These are phyloP conservation scores for Brassica hybrid DNA, from an alignment of 441 rosid genomes.

Conservation along the genomic window DNA sequence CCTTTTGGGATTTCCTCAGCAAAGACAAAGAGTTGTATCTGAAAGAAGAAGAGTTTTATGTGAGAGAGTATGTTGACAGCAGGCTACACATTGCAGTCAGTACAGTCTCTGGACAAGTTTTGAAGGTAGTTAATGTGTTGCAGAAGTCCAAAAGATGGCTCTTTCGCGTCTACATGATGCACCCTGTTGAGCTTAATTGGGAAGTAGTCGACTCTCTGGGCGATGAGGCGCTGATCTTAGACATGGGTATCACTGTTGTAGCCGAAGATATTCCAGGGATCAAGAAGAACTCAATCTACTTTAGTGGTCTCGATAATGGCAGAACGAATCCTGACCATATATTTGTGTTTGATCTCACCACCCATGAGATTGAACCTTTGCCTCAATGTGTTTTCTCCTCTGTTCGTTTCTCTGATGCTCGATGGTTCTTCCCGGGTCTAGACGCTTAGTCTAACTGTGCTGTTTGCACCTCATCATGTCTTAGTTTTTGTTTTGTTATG, in stretches of 20 bases:
- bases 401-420: background rate
- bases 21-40: conserved; percentile 12
- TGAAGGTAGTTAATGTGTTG: background rate
- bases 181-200: background rate
- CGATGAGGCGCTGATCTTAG: background rate
- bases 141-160: background rate
- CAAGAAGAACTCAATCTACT: background rate
- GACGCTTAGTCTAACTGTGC: background rate
- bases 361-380: background rate
- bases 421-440: conserved; percentile 10
- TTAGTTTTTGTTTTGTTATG: background rate
- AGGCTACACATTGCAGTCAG: background rate
- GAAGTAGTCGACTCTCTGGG: background rate
- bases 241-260: conserved; percentile 11
- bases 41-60: background rate
- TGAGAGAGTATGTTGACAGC: background rate
- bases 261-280: background rate
- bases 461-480: background rate
- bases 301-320: background rate
- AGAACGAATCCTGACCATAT: background rate
- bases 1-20: no score
- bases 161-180: background rate
- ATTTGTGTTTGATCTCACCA: conserved; percentile 20
- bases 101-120: background rate
- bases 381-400: conserved; percentile 16